A percentile compares a stretch with the other conserved stretches of the same genome.
These are phyloP conservation scores for Fusarium verticillioides DNA, from an alignment of 2,329 filamentous ascomycete genomes.

Conservation along the genomic window DNA sequence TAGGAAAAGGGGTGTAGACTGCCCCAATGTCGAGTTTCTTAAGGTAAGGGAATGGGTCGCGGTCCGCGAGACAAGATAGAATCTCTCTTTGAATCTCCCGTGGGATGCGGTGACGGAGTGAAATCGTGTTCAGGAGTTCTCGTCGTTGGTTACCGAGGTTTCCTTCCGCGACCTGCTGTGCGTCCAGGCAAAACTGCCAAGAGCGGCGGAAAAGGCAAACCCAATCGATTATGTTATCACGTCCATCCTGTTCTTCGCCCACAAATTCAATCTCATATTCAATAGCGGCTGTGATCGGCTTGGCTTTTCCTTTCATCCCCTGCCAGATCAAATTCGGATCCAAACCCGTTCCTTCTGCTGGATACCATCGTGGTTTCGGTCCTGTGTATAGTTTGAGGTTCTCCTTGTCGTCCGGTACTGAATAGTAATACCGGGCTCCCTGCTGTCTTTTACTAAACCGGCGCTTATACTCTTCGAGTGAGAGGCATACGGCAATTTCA, in stretches of 20 bases:
- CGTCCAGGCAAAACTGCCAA: slow-evolving; percentile 17
- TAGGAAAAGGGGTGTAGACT: slow-evolving; percentile 3
- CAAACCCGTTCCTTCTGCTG: not conserved
- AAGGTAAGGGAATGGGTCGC: not conserved
- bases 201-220: slow-evolving; percentile 6
- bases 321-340: not conserved
- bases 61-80: not conserved
- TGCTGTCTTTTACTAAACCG: not conserved
- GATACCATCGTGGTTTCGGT: not conserved
- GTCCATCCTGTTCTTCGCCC: too few relatives aligned
- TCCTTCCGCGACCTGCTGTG: not conserved
- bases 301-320: not conserved
- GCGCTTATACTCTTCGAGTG: not conserved
- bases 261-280: too few relatives aligned
- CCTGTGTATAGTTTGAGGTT: not conserved
- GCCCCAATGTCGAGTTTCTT: not conserved
- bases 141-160: not conserved
- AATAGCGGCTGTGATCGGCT: not conserved
- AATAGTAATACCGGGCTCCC: not conserved
- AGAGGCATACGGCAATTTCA: not conserved
- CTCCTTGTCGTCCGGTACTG: accelerated
- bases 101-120: not conserved
- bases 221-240: too few relatives aligned
- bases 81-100: slow-evolving; percentile 1
- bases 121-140: not conserved